Evolutionary conservation across 208 protist genomes (phyloP), one percentile per base, ranked within the genome.

Genomic region (Leishmania martiniquensis): DNA sequence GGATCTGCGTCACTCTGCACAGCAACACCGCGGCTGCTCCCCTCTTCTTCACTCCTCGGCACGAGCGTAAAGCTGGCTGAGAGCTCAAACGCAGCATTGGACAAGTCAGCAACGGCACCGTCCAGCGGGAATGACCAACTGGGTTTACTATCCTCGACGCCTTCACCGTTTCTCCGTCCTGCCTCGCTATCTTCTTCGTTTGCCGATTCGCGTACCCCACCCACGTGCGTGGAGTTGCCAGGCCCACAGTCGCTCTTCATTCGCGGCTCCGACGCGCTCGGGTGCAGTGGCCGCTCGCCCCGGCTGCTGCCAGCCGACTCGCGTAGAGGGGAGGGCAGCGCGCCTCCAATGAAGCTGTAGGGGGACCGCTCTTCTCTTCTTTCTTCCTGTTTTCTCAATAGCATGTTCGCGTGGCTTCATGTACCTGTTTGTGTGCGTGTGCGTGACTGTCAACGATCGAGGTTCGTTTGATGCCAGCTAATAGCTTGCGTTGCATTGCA

Each of bases 181-280:
- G 55, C 34, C 29, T 20, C 78, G 12, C 37, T 37, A 1, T 62
- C n/a, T 4, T 65, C 66, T 6, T 22, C 62, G 12, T 54, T 68
- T 4, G 34, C 75, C 25, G 34, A 2, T 1, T 34, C 71, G 78
- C 78, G 78, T 51, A 77, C 51, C 5, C 55, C 66, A 49, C 55
- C 72, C n/a, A 69, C 78, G 39, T 83, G 79, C 44, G 79, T 76
- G 59, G 79, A 78, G 70, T 54, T 74, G 25, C 79, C 79, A 37
- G 79, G 79, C 15, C 74, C 79, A 13, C 79, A 79, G 79, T 83
- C 79, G 39, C 74, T 83, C 5, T 83, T 83, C 39, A 32, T 83
- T 44, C 73, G 75, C 2, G 57, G 74, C 44, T 34, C 63, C 7
- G 74, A 76, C 4, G 54, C 68, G 17, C 60, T 76, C 5, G 74